Percentiles rank a stretch among this genome's conserved stretches.
Evolutionary conservation across 257 asterid species (phyloP).

Genomic region (Fraxinus americana): DNA sequence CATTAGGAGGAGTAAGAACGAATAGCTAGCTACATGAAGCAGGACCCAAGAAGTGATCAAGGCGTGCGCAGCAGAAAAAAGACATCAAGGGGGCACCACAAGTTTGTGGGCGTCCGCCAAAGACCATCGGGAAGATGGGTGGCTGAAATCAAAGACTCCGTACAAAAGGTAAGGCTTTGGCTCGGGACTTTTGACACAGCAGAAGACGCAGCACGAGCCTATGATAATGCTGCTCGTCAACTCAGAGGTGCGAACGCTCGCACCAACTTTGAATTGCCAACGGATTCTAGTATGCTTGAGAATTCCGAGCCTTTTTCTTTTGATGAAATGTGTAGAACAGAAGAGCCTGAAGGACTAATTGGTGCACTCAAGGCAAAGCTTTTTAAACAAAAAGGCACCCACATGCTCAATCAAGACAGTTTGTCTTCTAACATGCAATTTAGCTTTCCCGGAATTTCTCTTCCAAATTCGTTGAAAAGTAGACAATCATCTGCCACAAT

Average conservation of each 20-base stretch:
- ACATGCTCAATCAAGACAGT: slow-evolving; percentile 24
- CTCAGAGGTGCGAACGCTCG: slow-evolving; percentile 69
- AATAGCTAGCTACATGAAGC: slow-evolving; percentile 38
- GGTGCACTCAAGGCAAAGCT: slow-evolving; percentile 73
- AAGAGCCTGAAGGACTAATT: slow-evolving; percentile 64
- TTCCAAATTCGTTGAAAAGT: background rate
- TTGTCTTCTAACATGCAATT: slow-evolving; percentile 14
- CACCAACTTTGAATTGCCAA: slow-evolving; percentile 68
- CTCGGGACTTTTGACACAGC: slow-evolving; percentile 83
- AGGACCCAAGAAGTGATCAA: slow-evolving; percentile 24
- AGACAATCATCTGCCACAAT: background rate
- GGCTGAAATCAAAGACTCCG: slow-evolving; percentile 82
- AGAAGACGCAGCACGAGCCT: slow-evolving; percentile 82
- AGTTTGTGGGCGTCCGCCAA: slow-evolving; percentile 76
- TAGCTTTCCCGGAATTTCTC: background rate
- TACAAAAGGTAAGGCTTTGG: slow-evolving; percentile 82
- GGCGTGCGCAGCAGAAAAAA: slow-evolving; percentile 43
- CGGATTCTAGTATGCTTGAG: slow-evolving; percentile 9
- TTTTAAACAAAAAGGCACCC: slow-evolving; percentile 36
- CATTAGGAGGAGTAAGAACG: background rate
- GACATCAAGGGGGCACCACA: slow-evolving; percentile 71
- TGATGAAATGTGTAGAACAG: slow-evolving; percentile 68
- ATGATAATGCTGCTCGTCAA: slow-evolving; percentile 77
- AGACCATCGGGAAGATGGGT: slow-evolving; percentile 93
- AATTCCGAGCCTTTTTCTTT: slow-evolving; percentile 60